Base-by-base conservation (phyloP, 129 eudicot genomes). In the Artemisia argyi region DNA sequence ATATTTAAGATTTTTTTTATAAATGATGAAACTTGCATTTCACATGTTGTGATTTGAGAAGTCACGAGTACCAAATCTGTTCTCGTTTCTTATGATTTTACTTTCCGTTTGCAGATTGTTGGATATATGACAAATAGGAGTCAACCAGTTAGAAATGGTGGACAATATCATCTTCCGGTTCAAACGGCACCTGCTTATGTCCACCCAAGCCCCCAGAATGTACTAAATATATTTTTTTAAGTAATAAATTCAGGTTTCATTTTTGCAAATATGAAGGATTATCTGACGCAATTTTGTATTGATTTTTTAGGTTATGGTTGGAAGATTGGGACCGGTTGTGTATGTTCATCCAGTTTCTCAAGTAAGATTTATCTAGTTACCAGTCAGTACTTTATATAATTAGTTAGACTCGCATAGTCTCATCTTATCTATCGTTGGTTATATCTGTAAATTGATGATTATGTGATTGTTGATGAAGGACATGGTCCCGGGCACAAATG, bases 311-410 rank as follows among this genome's bases (percentile, higher is more conserved):
- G 88, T 82, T 56, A 82, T 87, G 89, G 78, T 82, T 71, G 98
- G 96, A 80, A 78, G 92, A 79, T 59, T 76, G 30, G 97, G 87
- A 54, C 97, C 84, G 18, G 86, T 90, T 66, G 88, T 87, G 65
- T 93, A 85, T 68, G 79, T 85, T 74, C 92, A 90, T 82, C 98
- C 98, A 17, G 83, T 87, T 67, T 77, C 92, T 72, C 89, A 85
- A 76, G 98, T 93, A 82, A 87, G 96, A 71, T 77, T 49, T 54
- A n/a, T 39, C 44, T 6, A 39, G 9, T 39, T 5, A 39, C 44
- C 44, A 39, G 9, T 7, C 44, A 39, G 10, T 39, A 7, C 44
- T 44, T 58, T 26, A 20, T 71, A 57, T 57, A 56, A 28, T 10
- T 61, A 52, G 7, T 68, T 52, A n/a, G 22, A 68, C 17, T 11